phyloP scores from a whole-genome alignment of 176 grass and related monocot species.

The Avena eriantha region DNA sequence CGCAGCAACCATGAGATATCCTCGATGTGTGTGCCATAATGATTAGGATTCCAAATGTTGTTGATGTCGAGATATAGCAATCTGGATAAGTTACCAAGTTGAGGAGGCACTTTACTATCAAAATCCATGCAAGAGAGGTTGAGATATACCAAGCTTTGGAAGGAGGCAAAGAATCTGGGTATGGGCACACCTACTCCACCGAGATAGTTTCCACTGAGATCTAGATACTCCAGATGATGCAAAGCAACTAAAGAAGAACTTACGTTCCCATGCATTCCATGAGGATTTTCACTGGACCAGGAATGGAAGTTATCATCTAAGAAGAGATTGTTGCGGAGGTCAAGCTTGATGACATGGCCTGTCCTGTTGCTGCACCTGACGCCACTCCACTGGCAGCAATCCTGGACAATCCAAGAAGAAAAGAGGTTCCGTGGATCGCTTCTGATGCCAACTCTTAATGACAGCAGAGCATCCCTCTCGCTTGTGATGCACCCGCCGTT shows the following conservation, averaged over 20 bases:
- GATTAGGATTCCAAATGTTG: neutral
- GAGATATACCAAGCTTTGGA: conserved; percentile 10
- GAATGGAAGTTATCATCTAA: neutral
- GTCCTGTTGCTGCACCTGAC: conserved; percentile 24
- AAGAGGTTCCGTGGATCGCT: neutral
- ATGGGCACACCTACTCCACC: neutral
- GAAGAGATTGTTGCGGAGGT: conserved; percentile 11
- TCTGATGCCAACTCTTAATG: conserved; percentile 19
- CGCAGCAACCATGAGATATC: neutral
- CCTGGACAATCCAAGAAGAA: neutral
- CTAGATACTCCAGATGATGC: neutral
- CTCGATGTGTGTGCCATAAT: neutral
- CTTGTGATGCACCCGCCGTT: neutral
- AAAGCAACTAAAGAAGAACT: neutral
- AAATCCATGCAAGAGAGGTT: conserved; percentile 4
- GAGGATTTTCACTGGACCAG: neutral
- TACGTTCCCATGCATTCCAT: neutral
- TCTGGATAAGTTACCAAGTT: conserved; percentile 12
- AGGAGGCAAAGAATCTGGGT: neutral
- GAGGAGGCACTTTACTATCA: conserved; percentile 22
- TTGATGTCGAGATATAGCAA: neutral
- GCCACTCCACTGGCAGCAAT: neutral
- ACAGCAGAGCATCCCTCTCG: neutral
- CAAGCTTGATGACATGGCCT: conserved; percentile 3
- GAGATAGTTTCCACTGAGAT: conserved; percentile 1